These are phyloP conservation scores for Phytophthora citrophthora DNA, from an alignment of 352 stramenopile genomes.

Conservation along the genomic window DNA sequence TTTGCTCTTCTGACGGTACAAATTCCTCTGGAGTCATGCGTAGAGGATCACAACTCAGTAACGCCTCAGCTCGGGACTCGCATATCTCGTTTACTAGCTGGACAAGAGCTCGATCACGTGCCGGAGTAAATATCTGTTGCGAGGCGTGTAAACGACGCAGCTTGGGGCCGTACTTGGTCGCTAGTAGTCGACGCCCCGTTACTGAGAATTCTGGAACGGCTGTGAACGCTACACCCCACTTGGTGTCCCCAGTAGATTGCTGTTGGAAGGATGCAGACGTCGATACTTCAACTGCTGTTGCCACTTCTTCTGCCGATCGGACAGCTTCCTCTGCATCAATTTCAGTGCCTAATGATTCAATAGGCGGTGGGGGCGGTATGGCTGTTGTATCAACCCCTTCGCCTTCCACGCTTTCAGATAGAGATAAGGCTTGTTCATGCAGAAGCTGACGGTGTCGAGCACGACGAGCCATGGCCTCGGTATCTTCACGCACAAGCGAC, in stretches of 20 bases:
- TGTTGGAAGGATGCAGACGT: slow-evolving; percentile 31
- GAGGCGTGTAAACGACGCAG: slow-evolving; percentile 68
- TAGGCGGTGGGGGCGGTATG: slow-evolving; percentile 29
- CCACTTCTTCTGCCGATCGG: slow-evolving; percentile 63
- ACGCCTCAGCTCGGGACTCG: slow-evolving; percentile 73
- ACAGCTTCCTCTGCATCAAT: slow-evolving; percentile 34
- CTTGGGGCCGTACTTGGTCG: slow-evolving; percentile 72
- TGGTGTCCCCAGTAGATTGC: slow-evolving; percentile 49
- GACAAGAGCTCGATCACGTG: slow-evolving; percentile 79
- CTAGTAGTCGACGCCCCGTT: slow-evolving; percentile 73
- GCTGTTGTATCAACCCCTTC: slow-evolving; percentile 10
- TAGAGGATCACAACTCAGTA: slow-evolving; percentile 83
- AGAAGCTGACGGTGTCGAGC: slow-evolving; percentile 55
- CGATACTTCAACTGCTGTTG: slow-evolving; percentile 30
- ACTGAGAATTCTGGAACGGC: slow-evolving; percentile 87
- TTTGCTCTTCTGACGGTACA: slow-evolving; percentile 65
- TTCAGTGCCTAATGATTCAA: not conserved
- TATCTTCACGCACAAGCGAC: slow-evolving; percentile 75
- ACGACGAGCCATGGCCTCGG: slow-evolving; percentile 56
- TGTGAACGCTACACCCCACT: slow-evolving; percentile 89
- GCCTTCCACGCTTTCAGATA: slow-evolving; percentile 24
- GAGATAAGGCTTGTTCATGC: slow-evolving; percentile 33
- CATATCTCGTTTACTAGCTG: slow-evolving; percentile 88
- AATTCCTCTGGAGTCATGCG: slow-evolving; percentile 87
- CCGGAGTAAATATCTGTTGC: slow-evolving; percentile 66